Conservation (phyloP, 2,329 filamentous ascomycete genomes). For the Fusarium luffae region DNA sequence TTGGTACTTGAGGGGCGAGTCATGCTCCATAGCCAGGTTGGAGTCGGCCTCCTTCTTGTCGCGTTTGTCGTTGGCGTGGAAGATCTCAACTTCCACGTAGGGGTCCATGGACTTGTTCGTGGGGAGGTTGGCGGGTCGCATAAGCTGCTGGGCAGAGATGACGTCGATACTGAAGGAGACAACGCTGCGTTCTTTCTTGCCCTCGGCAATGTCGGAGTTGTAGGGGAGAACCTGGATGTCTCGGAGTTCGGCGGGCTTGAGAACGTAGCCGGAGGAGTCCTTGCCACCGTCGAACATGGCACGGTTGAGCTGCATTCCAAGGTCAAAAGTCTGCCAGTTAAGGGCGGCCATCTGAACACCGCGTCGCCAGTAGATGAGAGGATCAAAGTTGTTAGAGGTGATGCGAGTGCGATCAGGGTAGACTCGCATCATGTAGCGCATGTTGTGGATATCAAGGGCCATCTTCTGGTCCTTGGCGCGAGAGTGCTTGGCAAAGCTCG, state of each 20-base stretch:
- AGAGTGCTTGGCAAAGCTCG: conserved; percentile 84
- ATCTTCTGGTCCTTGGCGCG: conserved; percentile 80
- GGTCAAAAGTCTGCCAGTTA: conserved; percentile 98
- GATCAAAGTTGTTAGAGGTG: conserved; percentile 93
- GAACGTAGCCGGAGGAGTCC: conserved; percentile 89
- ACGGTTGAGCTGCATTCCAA: conserved; percentile 95
- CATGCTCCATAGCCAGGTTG: conserved; percentile 57
- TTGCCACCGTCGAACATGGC: conserved; percentile 95
- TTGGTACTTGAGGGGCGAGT: conserved; percentile 77
- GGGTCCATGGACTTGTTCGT: conserved; percentile 83
- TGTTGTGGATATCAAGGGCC: conserved; percentile 88
- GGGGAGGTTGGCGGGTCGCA: conserved; percentile 80
- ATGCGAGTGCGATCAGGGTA: conserved; percentile 88
- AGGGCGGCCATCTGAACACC: conserved; percentile 98
- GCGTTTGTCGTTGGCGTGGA: conserved; percentile 91
- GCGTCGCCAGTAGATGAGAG: conserved; percentile 90
- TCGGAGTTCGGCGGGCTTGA: conserved; percentile 89
- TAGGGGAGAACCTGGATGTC: conserved; percentile 70
- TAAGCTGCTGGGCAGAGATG: conserved; percentile 94
- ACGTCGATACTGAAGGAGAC: conserved; percentile 88
- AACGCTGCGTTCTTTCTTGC: conserved; percentile 81
- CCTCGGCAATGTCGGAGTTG: conserved; percentile 62
- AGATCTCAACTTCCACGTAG: conserved; percentile 94
- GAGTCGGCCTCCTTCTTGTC: conserved; percentile 83
- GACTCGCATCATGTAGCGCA: conserved; percentile 90